Conservation (phyloP, 106 monocot species). For the Acanthochlamys bracteata region DNA sequence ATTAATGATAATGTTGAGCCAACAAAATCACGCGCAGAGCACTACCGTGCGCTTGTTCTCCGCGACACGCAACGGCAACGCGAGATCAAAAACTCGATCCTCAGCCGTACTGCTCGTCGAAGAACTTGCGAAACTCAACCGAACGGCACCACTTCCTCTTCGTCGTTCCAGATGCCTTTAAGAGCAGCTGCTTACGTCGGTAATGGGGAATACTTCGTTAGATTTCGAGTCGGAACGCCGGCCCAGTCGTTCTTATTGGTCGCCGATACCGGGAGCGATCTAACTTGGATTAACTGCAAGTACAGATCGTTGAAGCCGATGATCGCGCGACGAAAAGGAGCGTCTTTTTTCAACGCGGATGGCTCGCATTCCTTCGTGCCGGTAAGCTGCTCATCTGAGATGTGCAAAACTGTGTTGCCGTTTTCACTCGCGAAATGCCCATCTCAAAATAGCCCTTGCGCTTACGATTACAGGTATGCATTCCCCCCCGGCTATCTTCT, state of each 20-base stretch:
- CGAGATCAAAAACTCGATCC: slow-evolving; percentile 1
- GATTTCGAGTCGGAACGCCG: slow-evolving; percentile 80
- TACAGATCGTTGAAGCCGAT: neutral
- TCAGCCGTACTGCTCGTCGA: neutral
- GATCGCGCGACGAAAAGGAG: too few species aligned
- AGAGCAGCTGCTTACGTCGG: slow-evolving; percentile 67
- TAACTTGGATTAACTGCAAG: slow-evolving; percentile 86
- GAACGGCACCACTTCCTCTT: neutral
- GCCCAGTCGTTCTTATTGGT: slow-evolving; percentile 58
- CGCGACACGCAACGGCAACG: slow-evolving; percentile 1
- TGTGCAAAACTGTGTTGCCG: slow-evolving; percentile 46
- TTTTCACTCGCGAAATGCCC: slow-evolving; percentile 62
- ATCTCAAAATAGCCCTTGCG: slow-evolving; percentile 43
- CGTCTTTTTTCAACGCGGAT: slow-evolving; percentile 27
- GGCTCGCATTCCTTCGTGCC: slow-evolving; percentile 53
- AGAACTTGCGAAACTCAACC: neutral
- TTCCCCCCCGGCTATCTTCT: too few species aligned
- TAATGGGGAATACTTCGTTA: slow-evolving; percentile 72
- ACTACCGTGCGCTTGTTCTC: neutral
- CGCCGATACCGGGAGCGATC: slow-evolving; percentile 91
- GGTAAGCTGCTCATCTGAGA: slow-evolving; percentile 43
- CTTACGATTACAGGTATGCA: slow-evolving; percentile 70
- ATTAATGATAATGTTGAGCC: too few species aligned
- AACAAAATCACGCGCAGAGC: neutral
- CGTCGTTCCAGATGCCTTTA: slow-evolving; percentile 64